Base-by-base conservation (phyloP, 306 rosid species). In the Quercus berberidifolia region DNA sequence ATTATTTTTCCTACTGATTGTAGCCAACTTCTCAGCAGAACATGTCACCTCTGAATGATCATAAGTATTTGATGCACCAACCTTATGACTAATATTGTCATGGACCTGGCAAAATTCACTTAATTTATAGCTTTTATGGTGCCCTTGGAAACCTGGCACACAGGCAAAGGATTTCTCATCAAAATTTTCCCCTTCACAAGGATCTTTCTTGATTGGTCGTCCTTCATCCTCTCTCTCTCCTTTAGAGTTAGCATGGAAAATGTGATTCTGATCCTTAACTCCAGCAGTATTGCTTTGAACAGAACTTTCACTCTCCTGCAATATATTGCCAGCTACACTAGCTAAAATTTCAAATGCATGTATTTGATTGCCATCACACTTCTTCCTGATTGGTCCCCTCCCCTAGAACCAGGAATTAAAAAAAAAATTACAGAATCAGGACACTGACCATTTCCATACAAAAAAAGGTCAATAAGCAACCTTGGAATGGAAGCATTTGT, bases 261-360 rank as follows among this genome's bases (percentile, higher is more conserved):
- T 56, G 67, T n/a, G 19, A 6, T 9, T 73, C 63, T 23, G 77
- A 69, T 82, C 69, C 75, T 86, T 87, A 17, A 18, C 72, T 30
- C 74, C 25, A 23, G 72, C 69, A 74, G 79, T 79, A 81, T 82
- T 74, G 1, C 73, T 83, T 4, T 65, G 79, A 43, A 73, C 7
- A 13, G 81, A 81, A 38, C 74, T 79, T 35, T 87, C 87, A 65
- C 82, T 79, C 75, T 86, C 85, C 72, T 85, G 89, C 81, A 92
- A 81, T 35, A 90, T 76, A 43, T 87, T 85, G 13, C 91, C 92
- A 0, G 94, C 94, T 79, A 92, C 91, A 77, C 88, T 87, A 74
- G 94, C 94, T 84, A 92, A 85, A 81, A 87, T 90, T 79, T 90
- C 94, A 74, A 90, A 90, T 6, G 97, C 92, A 6, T 49, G 91